Percentiles rank a stretch among this genome's conserved stretches.
Conservation (phyloP, 805 yeast species). For the Ogataea salicorniae region DNA sequence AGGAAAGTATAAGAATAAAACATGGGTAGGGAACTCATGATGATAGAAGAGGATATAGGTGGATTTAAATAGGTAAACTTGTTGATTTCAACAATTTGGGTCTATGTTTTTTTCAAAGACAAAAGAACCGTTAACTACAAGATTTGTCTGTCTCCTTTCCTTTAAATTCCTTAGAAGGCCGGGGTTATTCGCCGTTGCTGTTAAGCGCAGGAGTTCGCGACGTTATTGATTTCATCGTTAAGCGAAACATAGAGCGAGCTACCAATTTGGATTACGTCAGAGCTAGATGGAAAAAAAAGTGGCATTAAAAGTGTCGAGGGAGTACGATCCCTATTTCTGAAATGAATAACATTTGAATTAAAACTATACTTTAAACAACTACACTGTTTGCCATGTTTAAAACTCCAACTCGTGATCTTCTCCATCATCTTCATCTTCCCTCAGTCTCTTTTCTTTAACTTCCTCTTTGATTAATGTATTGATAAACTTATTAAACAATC, state of each 20-base stretch:
- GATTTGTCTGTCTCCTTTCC: slow-evolving; percentile 2
- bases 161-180: not conserved
- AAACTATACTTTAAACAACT: not conserved
- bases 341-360: not conserved
- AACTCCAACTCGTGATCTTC: slow-evolving; percentile 13
- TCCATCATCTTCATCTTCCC: slow-evolving; percentile 25
- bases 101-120: too few species aligned
- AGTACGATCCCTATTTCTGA: too few species aligned
- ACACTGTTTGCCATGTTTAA: not conserved
- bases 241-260: too few species aligned
- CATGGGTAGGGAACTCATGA: not conserved
- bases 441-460: slow-evolving; percentile 32
- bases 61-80: not conserved
- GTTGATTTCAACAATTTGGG: too few species aligned
- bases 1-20: too few species aligned
- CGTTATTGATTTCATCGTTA: too few species aligned
- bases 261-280: too few species aligned
- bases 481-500: slow-evolving; percentile 61
- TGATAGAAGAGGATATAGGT: not conserved
- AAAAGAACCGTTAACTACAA: slow-evolving; percentile 4
- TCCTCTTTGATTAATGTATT: slow-evolving; percentile 53
- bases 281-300: too few species aligned
- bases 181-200: not conserved
- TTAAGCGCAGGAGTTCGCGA: not conserved
- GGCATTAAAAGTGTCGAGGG: too few species aligned